Evolutionary conservation across 2,329 filamentous ascomycete genomes (phyloP), one percentile per base, ranked within the genome.

Genomic region (Tolypocladium amazonense): DNA sequence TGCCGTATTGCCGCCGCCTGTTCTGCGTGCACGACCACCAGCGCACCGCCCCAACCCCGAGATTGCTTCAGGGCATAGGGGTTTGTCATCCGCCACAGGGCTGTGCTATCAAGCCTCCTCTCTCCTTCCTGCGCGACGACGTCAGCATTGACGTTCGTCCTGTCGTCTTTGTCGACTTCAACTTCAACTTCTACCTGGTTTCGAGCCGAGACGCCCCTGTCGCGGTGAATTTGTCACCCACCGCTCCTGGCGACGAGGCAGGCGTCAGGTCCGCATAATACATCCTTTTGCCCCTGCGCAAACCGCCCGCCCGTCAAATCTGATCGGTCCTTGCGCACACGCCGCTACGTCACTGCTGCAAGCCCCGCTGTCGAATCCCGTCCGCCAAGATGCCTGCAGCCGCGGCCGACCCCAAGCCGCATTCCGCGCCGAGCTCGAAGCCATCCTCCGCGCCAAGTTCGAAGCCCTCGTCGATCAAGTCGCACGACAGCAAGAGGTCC

Each of bases 401-500:
- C 61, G 64, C 66, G 53, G 58, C 62, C 62, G 66, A 70, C 39
- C 70, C 71, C 54, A 73, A 75, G 62, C 71, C 74, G 37, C 69
- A 75, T 56, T 79, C 79, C 59, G 71, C 70, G 62, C 71, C 75
- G 63, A 77, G 75, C 56, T 81, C 79, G 27, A 79, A 81, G 63
- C 71, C 79, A 8, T 20, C 39, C 20, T 79, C 79, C 59, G 71
- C 70, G 62, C 71, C 75, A 63, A 77, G 75, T 57, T 81, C 79
- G 30, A 79, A 81, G 63, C 71, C 79, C 20, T 77, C 79, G 20
- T 81, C 79, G 11, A 69, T 81, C 65, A 77, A 74, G 64, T 82
- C 80, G 38, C 71, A 79, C 60, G 76, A 80, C 63, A 68, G 68
- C 60, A 74, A 70, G 61, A 71, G 68, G 58, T 78, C 79, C 12